Conservation (phyloP, 2,329 filamentous ascomycete genomes). For the Phaeoacremonium minimum region DNA sequence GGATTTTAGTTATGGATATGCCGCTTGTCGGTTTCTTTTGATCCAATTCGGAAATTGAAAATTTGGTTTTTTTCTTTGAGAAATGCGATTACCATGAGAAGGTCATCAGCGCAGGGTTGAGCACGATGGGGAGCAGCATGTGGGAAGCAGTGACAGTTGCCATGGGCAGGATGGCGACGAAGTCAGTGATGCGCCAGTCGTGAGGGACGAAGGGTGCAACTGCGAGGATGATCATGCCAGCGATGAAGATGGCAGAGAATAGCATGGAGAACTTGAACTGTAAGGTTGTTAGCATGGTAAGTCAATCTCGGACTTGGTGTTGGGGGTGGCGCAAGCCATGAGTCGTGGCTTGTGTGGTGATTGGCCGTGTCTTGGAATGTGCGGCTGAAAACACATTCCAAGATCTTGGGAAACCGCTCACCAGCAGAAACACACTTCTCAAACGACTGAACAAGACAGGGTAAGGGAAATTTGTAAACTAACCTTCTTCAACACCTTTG, state of each 20-base stretch:
- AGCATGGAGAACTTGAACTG: slow-evolving; percentile 70
- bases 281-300: slow-evolving; percentile 2
- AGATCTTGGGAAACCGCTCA: not conserved
- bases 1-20: not conserved
- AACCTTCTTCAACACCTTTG: slow-evolving; percentile 72
- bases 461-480: too few species aligned
- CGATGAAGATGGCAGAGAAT: slow-evolving; percentile 54
- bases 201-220: slow-evolving; percentile 60
- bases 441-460: slow-evolving; percentile 19
- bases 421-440: not conserved
- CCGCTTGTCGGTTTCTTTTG: too few species aligned
- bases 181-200: slow-evolving; percentile 63
- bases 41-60: too few species aligned
- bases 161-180: slow-evolving; percentile 74
- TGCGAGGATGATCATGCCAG: slow-evolving; percentile 61
- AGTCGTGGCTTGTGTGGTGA: not conserved
- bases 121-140: slow-evolving; percentile 64
- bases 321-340: not conserved
- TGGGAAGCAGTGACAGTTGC: slow-evolving; percentile 66
- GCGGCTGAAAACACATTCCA: not conserved
- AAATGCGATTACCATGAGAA: slow-evolving; percentile 60
- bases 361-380: not conserved
- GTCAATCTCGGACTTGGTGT: not conserved
- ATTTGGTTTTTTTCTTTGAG: slow-evolving; percentile 1
- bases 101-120: slow-evolving; percentile 78